Evolutionary conservation across 164 flowering plant genomes (phyloP), one percentile per base, ranked within the genome.

Genomic region (Vitis cinerea): DNA sequence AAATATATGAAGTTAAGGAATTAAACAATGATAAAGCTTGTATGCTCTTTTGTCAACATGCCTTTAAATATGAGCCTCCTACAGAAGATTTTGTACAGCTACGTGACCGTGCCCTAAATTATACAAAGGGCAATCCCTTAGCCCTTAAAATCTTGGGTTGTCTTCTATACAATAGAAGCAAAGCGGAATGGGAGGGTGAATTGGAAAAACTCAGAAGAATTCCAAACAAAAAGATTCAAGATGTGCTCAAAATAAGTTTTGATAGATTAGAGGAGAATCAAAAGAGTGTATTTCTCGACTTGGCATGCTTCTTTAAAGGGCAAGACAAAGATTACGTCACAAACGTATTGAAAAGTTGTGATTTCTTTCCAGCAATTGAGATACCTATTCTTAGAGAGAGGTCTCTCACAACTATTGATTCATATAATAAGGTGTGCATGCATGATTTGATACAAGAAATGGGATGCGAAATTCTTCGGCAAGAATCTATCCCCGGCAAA

Each of bases 101-200:
- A 17, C 0, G 27, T 59, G 11, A 17, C 29, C 0, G 61, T 13
- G 3, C 29, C 61, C 14, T 27, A 5, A 19, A 15, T 59, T 59
- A 59, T 17, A 59, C 10, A 4, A n/a, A 3, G 60, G 69, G 2
- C 17, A 23, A 31, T 37, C 61, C 61, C 14, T 15, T 66, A 16
- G 54, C 55, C 31, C 61, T 66, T 30, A 23, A 52, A 29, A 19
- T 66, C 30, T 37, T 66, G 61, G 69, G 69, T 53, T 55, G 50
- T 55, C 37, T 14, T 54, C 0, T 54, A 10, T 52, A 14, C 8
- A 50, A 11, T 0, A 30, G 27, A 23, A 23, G 27, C 27, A 31
- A 37, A 29, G 0, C 0, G 27, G 27, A n/a, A 15, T 66, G 69
- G 69, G 13, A 55, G 3, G 0, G 23, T 16, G 60, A 59, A 54